Base-by-base conservation (phyloP, 2,329 filamentous ascomycete species). In the Pestalotiopsis sp. region DNA sequence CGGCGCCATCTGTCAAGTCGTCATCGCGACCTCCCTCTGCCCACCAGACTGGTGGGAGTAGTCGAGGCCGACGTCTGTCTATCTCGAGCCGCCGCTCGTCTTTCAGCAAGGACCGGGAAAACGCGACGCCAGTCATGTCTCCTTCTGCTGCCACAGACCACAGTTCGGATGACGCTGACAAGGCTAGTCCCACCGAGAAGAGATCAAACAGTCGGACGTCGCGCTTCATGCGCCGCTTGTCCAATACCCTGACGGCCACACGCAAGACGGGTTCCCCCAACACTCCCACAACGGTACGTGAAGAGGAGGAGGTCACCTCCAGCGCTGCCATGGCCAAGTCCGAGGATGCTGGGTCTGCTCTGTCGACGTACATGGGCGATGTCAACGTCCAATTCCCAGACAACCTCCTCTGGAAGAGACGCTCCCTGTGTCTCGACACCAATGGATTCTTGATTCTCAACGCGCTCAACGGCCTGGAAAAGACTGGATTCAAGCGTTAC, bases 371-470 rank as follows among this genome's bases (percentile, higher is more conserved):
- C 71, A 87, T 97, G 79, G 94, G 95, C 63, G 94, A 98, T 76
- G 91, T 99, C 71, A 98, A 99, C 75, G 93, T 98, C 12, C 96
- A 99, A 78, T 98, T 99, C 78, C 96, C 96, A 0, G 95, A 98
- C 78, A 97, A 94, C 67, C 86, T 99, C 61, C 86, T 99, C 13
- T 99, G 96, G 96, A 99, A 98, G 84, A 92, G 95, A 67, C 90
- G 96, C 70, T 94, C 92, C 76, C 90, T 98, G 81, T 92, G 92
- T 72, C 89, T 99, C 68, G 95, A 98, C 79, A 89, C 90, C 9
- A 87, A 92, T 70, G 96, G 95, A 20, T 94, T 92, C 80, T 84
- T 99, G 52, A 91, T 97, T 69, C 87, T 99, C 71, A 93, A 91
- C 57, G 87, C 91, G 9, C 87, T 91, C 20, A 81, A 87, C 80